Evolutionary conservation across 2,329 filamentous ascomycete genomes (phyloP), one percentile per base, ranked within the genome.

Genomic region (Cladosporium sphaerospermum): DNA sequence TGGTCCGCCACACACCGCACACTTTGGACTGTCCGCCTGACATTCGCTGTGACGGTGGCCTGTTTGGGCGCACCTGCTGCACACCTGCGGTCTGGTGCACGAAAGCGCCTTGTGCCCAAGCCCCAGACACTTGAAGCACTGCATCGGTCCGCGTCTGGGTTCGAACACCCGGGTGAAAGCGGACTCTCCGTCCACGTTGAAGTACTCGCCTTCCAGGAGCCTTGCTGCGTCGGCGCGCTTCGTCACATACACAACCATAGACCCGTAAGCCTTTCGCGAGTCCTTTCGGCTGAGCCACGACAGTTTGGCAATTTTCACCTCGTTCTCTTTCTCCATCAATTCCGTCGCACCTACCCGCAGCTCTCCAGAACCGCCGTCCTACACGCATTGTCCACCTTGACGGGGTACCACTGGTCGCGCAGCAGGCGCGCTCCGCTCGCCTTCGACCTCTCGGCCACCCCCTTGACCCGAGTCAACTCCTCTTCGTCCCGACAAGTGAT

Each of bases 321-420:
- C 50, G n/a, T 55, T 55, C 43, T 55, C 49, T 28, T 53, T 46
- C 31, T 53, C 50, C 7, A 43, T 37, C 42, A 53, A 44, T 42
- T 55, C 40, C 4, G 40, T 16, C 1, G 34, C 44, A 8, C 19
- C 43, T 6, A 14, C 6, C 9, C 37, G 54, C 6, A 55, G 32
- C 14, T 51, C 47, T 28, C 39, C 28, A 55, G 11, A 8, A 53
- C 28, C 36, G 49, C 49, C 41, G 50, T 53, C 3, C 54, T 36
- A 31, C 46, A 42, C 9, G 49, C 49, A n/a, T 55, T 53, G 31
- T 55, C 54, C 3, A 55, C 43, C 18, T 55, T 55, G 33, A 55
- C 44, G n/a, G 36, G 54, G 23, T 43, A 45, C 14, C 39, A 44
- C 48, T 55, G 44, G n/a, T 55, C 54, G 5, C 49, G 54, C 23